A percentile compares a stretch with the other conserved stretches of the same genome.
These are phyloP conservation scores for Coniosporium tulheliwenetii DNA, from an alignment of 2,329 filamentous ascomycete species.

Conservation along the genomic window DNA sequence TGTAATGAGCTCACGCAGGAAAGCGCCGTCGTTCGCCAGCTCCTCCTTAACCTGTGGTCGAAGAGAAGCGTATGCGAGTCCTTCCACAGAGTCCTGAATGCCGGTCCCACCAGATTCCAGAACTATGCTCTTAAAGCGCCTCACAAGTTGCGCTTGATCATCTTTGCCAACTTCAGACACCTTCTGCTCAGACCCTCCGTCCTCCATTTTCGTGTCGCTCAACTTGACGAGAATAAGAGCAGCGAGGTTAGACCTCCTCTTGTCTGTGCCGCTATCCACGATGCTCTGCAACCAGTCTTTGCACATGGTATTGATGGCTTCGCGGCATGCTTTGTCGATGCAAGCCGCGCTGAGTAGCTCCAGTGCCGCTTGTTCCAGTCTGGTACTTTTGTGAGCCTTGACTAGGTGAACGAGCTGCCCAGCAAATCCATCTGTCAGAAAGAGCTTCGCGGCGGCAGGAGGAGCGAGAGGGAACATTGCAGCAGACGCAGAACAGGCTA, in stretches of 20 bases:
- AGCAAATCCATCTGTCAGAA: slow-evolving; percentile 80
- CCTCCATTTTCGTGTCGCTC: slow-evolving; percentile 20
- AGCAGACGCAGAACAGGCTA: slow-evolving; percentile 86
- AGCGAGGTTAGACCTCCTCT: slow-evolving; percentile 34
- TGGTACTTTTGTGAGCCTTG: slow-evolving; percentile 18
- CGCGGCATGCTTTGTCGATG: slow-evolving; percentile 67
- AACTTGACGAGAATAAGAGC: slow-evolving; percentile 41
- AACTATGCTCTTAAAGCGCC: slow-evolving; percentile 48
- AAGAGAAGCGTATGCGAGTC: slow-evolving; percentile 79
- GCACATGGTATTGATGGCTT: slow-evolving; percentile 73
- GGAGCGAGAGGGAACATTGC: slow-evolving; percentile 77
- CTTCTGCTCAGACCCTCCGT: slow-evolving; percentile 3
- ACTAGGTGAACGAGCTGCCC: slow-evolving; percentile 61
- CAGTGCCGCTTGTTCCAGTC: slow-evolving; percentile 72
- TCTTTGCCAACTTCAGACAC: slow-evolving; percentile 2
- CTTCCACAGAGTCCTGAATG: slow-evolving; percentile 66
- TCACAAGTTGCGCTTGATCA: slow-evolving; percentile 32
- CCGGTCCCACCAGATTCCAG: slow-evolving; percentile 34
- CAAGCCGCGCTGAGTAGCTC: slow-evolving; percentile 87
- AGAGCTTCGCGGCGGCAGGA: slow-evolving; percentile 58
- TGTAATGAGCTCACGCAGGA: slow-evolving; percentile 56
- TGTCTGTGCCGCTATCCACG: slow-evolving; percentile 53
- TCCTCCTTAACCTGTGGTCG: slow-evolving; percentile 74
- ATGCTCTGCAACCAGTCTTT: slow-evolving; percentile 76
- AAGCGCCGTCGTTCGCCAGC: slow-evolving; percentile 49